Evolutionary conservation across 208 protist genomes (phyloP).

Genomic region (Trypanosomatidae sp.): DNA sequence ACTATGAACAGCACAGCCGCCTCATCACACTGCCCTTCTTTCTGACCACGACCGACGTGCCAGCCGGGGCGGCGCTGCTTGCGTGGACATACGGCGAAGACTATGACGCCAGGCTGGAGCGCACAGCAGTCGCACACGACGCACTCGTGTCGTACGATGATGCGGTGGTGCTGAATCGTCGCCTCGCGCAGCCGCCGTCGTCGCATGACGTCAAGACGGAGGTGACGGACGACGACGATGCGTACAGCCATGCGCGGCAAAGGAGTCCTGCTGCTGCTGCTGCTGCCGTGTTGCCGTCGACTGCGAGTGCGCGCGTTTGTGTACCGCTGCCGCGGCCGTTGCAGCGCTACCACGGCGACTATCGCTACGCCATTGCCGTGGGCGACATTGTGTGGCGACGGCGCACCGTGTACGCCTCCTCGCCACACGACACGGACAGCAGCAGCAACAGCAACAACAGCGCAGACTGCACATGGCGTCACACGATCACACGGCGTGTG

Average conservation of each 20-base stretch:
- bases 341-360: slow-evolving; percentile 70
- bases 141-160: slow-evolving; percentile 48
- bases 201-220: background rate
- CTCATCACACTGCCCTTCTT: slow-evolving; percentile 64
- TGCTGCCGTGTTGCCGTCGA: no score
- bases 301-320: background rate
- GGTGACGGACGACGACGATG: background rate
- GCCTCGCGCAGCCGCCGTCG: background rate
- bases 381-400: slow-evolving; percentile 76
- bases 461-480: no score
- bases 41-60: slow-evolving; percentile 57
- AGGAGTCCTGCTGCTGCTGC: background rate
- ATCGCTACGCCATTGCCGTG: slow-evolving; percentile 43
- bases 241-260: no score
- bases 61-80: slow-evolving; percentile 40
- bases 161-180: slow-evolving; percentile 41
- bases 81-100: slow-evolving; percentile 83
- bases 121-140: slow-evolving; percentile 41
- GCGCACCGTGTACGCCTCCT: slow-evolving; percentile 6
- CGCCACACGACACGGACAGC: background rate
- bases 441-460: slow-evolving; percentile 1
- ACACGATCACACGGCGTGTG: no score
- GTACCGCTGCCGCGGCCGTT: slow-evolving; percentile 6
- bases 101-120: slow-evolving; percentile 78
- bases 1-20: no score